Conservation (phyloP, 2,329 filamentous ascomycete genomes). For the Aspergillus brasiliensis region DNA sequence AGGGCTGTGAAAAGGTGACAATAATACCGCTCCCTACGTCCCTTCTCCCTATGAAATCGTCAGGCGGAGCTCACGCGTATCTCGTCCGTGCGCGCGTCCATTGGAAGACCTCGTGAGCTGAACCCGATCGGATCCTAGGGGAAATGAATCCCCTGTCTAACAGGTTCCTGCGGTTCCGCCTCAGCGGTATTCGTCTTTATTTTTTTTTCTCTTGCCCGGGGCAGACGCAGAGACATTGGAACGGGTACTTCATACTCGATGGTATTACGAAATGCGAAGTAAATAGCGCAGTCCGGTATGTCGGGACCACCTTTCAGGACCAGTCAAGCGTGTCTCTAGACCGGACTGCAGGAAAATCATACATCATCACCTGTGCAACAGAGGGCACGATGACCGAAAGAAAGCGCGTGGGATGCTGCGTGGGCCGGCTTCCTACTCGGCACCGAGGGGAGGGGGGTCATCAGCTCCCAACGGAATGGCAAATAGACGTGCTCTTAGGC, state of each 20-base stretch:
- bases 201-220: conserved; percentile 19
- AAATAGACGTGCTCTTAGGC: conserved; percentile 15
- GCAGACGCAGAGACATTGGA: conserved; percentile 16
- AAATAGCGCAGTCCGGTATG: conserved; percentile 19
- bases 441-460: conserved; percentile 19
- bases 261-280: conserved; percentile 14
- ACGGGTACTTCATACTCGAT: conserved; percentile 4
- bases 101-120: conserved; percentile 26
- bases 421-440: conserved; percentile 22
- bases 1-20: conserved; percentile 10
- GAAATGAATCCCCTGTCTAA: conserved; percentile 19
- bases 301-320: conserved; percentile 12
- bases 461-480: conserved; percentile 18
- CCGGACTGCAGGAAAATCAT: conserved; percentile 20
- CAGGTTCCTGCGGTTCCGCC: conserved; percentile 29
- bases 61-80: conserved; percentile 26
- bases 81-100: conserved; percentile 27
- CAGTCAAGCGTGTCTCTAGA: conserved; percentile 11
- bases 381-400: conserved; percentile 7
- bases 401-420: conserved; percentile 25
- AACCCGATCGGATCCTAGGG: conserved; percentile 16
- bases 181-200: conserved; percentile 24
- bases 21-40: conserved; percentile 13
- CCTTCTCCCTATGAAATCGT: conserved; percentile 16
- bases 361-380: conserved; percentile 23